Base-by-base conservation (phyloP, 2,329 filamentous ascomycete genomes). In the Pyricularia pennisetigena region DNA sequence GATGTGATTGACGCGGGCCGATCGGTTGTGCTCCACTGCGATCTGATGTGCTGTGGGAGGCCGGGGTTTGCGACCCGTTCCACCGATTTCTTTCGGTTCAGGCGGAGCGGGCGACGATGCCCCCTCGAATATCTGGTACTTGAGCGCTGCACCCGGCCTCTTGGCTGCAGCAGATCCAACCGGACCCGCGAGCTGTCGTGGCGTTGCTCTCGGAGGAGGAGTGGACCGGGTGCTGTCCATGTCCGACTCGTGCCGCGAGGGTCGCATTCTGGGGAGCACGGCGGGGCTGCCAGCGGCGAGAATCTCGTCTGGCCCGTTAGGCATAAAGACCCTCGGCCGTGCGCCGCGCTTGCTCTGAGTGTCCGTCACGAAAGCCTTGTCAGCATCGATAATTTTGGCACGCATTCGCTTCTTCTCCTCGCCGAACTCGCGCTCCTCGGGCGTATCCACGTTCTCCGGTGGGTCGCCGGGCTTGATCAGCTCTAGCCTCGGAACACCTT, bases 1-100 rank as follows among this genome's bases (percentile, higher is more conserved):
- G 67, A 93, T 91, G 73, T 93, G 90, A 74, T 93, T 90, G n/a
- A 94, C 91, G 6, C 91, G 88, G 74, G 92, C 87, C 70, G 87
- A 90, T 23, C 92, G 84, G 76, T 94, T 93, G 68, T 89, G 86
- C 76, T 93, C 91, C 0, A 95, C 90, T 0, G 91, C 91, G 57
- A 93, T 81, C 77, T 95, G 92, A 77, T 95, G 92, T 49, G 91
- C 90, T 0, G 92, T 95, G 0, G 92, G 86, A 2, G 91, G 91
- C 1, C 92, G 85, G 9, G 89, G 88, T 74, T 93, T 89, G 69
- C 86, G 81, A 24, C 82, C 81, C 10, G 35, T 24, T 9, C 41
- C 26, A 16, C 30, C 64, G 10, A 14, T 35, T 9, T 61, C 57
- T 26, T 61, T 61, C 23, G n/a, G 57, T 26, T 61, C 57, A 2